Conservation (phyloP, 176 grass and related monocot species). For the Aegilops speltoides region DNA sequence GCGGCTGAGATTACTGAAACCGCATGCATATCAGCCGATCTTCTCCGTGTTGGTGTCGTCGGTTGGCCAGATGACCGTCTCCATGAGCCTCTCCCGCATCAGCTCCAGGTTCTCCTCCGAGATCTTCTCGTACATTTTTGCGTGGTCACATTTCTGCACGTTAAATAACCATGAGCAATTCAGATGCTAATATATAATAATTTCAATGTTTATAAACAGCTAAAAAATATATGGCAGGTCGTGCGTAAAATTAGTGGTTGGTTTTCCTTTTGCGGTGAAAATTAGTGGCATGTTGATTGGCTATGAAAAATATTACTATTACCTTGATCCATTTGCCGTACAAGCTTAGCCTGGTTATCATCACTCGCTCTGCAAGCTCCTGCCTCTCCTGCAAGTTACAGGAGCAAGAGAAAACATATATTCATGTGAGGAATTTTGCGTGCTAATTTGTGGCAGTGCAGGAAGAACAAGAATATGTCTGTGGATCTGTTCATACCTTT, state of each 20-base stretch:
- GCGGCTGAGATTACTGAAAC: neutral
- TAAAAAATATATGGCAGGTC: no score
- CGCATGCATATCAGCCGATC: slow-evolving; percentile 38
- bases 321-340: slow-evolving; percentile 89
- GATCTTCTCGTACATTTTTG: slow-evolving; percentile 48
- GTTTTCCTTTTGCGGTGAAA: no score
- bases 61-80: slow-evolving; percentile 75
- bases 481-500: slow-evolving; percentile 43
- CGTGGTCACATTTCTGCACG: slow-evolving; percentile 46
- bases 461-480: neutral
- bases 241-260: neutral
- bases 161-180: neutral
- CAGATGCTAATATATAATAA: neutral
- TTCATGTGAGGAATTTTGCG: neutral
- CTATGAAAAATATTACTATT: no score
- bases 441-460: neutral
- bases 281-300: neutral
- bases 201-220: no score
- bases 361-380: slow-evolving; percentile 84
- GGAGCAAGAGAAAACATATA: neutral
- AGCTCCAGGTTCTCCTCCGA: slow-evolving; percentile 50
- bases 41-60: slow-evolving; percentile 70
- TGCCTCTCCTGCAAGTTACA: slow-evolving; percentile 43
- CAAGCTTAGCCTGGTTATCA: slow-evolving; percentile 85
- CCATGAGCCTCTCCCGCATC: slow-evolving; percentile 69